Base-by-base conservation (phyloP, 306 rosid species). In the Rubus idaeus region DNA sequence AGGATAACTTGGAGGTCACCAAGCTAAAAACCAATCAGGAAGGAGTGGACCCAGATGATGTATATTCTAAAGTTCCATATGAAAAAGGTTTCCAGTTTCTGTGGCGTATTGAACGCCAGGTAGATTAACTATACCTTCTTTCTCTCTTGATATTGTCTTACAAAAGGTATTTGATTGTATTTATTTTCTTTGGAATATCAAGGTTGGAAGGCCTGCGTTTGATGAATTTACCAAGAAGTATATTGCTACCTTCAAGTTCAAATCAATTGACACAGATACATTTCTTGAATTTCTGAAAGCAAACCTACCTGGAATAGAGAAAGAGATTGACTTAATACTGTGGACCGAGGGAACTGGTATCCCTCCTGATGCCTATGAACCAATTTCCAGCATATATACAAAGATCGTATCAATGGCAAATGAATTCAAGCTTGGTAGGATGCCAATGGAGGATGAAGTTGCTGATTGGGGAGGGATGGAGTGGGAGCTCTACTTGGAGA, bases 311-410 rank as follows among this genome's bases (percentile, higher is more conserved):
- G 97, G 94, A 81, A 92, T 95, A 75, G 99, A 90, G 87, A 86
- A 84, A 23, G 84, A 88, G 60, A 78, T 95, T 81, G 97, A 95
- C 83, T 77, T 95, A 21, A 78, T 79, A 16, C 20, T 88, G 75
- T 95, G 97, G 99, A 95, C 97, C 16, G 97, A 92, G 86, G 97
- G 99, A 62, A 91, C 96, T 21, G 97, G 99, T 75, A 87, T 95
- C 82, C 99, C 97, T 39, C 86, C 93, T 0, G 99, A 95, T 88
- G 97, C 97, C 16, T 75, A 81, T 71, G 99, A 95, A 81, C 99
- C 99, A 9, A 94, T 90, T 57, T 95, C 97, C 57, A 80, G 64
- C 79, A 58, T 86, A 40, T 95, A 95, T 55, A 77, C 80, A 35
- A 79, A 45, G 81, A 92, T 95, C 74, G 79, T 90, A 21, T 77